These are phyloP conservation scores for Nakaseomyces glabratus DNA, from an alignment of 1,139 yeast species.

Conservation along the genomic window DNA sequence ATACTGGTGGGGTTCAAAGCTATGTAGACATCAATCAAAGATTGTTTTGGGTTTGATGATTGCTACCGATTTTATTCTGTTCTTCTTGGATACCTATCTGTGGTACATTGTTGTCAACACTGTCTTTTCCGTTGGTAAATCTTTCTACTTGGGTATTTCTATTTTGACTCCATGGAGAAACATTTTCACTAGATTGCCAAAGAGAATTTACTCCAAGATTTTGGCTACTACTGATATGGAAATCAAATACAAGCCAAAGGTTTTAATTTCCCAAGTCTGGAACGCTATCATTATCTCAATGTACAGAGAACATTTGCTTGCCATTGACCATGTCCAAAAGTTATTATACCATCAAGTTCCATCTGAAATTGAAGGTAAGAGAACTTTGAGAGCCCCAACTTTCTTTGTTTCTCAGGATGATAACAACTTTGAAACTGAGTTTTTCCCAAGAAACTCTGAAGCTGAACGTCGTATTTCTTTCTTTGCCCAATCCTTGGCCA, in stretches of 20 bases:
- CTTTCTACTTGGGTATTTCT: constrained; percentile 96
- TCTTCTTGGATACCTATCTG: constrained; percentile 97
- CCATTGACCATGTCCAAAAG: constrained; percentile 97
- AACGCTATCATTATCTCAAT: constrained; percentile 95
- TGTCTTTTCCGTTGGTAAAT: constrained; percentile 91
- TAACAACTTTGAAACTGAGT: constrained; percentile 87
- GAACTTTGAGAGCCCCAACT: constrained; percentile 97
- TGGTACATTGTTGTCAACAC: constrained; percentile 97
- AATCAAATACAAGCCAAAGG: constrained; percentile 97
- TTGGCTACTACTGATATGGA: constrained; percentile 99
- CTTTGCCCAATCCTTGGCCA: constrained; percentile 96
- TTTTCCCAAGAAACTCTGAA: constrained; percentile 92
- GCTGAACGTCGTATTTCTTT: constrained; percentile 99
- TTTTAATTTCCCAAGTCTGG: constrained; percentile 96
- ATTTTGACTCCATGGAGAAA: constrained; percentile 99
- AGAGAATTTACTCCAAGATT: constrained; percentile 94
- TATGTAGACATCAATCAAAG: constrained; percentile 80
- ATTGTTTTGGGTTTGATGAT: constrained; percentile 88
- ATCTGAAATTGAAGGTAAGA: constrained; percentile 92
- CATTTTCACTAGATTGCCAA: constrained; percentile 92
- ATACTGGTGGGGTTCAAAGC: constrained; percentile 64
- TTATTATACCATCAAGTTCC: constrained; percentile 96
- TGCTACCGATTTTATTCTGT: constrained; percentile 82
- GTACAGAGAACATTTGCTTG: constrained; percentile 96
- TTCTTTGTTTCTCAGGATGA: constrained; percentile 98